Conservation (phyloP, 192 early-diverging fungal genomes). For the Haplosporangium gracile region DNA sequence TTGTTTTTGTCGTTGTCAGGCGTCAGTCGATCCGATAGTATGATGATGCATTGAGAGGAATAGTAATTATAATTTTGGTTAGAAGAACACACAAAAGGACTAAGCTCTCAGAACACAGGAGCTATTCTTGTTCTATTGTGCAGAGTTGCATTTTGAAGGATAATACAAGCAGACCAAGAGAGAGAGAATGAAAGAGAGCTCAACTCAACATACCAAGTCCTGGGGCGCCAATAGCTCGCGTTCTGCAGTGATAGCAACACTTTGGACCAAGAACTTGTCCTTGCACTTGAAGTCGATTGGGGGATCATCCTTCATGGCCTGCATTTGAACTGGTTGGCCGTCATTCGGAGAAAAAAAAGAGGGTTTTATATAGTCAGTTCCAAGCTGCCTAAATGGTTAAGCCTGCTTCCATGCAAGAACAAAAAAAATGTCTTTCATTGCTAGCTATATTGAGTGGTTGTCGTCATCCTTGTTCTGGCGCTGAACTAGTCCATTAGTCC, state of each 20-base stretch:
- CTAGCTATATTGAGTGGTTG: background rate
- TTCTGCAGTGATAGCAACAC: constrained; percentile 80
- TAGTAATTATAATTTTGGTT: background rate
- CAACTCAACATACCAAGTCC: constrained; percentile 67
- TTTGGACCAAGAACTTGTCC: constrained; percentile 98
- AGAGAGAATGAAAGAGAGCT: no score
- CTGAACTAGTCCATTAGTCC: background rate
- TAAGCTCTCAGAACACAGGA: background rate
- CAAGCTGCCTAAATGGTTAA: background rate
- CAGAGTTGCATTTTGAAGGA: constrained; percentile 6
- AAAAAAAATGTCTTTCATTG: background rate
- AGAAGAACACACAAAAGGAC: background rate
- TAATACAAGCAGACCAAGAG: background rate
- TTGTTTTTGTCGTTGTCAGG: background rate
- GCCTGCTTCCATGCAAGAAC: background rate
- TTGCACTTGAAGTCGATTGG: constrained; percentile 86
- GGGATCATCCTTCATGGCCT: constrained; percentile 89
- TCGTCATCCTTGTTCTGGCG: background rate
- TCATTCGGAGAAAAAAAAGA: constrained; percentile 3
- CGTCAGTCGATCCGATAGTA: background rate
- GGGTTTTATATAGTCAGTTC: background rate
- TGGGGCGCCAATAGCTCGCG: constrained; percentile 70
- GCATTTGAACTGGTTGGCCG: constrained; percentile 76
- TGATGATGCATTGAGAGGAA: background rate
- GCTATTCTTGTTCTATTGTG: background rate